A percentile compares a stretch with the other conserved stretches of the same genome.
phyloP scores from a whole-genome alignment of 169 alveolate species.

The Plasmodium blacklocki region DNA sequence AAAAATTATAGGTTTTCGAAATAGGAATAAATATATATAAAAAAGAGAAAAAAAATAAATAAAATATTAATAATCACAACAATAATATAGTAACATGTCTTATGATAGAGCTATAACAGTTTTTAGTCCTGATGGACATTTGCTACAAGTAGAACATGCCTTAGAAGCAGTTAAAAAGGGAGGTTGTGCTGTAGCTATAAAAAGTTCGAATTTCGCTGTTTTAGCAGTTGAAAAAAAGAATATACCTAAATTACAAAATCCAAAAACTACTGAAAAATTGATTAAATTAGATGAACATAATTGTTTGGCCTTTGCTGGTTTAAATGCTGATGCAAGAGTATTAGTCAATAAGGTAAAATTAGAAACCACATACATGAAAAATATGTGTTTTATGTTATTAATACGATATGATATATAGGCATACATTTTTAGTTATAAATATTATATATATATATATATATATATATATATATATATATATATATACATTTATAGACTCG shows the following conservation, averaged over 20 bases:
- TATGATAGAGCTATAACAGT: slow-evolving; percentile 99
- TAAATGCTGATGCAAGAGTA: slow-evolving; percentile 99
- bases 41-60: slow-evolving; percentile 10
- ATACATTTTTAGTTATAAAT: too few relatives aligned
- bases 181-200: slow-evolving; percentile 97
- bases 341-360: slow-evolving; percentile 91
- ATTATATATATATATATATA: too few relatives aligned
- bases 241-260: slow-evolving; percentile 96
- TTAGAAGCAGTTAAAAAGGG: slow-evolving; percentile 98
- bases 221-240: slow-evolving; percentile 98
- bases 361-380: too few relatives aligned
- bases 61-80: neutral
- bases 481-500: slow-evolving; percentile 86
- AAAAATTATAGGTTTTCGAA: neutral
- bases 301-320: slow-evolving; percentile 98
- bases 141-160: slow-evolving; percentile 99
- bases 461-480: neutral
- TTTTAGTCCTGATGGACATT: slow-evolving; percentile 99
- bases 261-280: slow-evolving; percentile 92
- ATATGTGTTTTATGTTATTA: too few relatives aligned
- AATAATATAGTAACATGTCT: slow-evolving; percentile 79
- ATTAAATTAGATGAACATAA: slow-evolving; percentile 94
- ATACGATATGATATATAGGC: too few relatives aligned
- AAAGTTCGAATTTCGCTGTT: slow-evolving; percentile 95
- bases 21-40: neutral